These are phyloP conservation scores for Avicennia marina DNA, from an alignment of 257 asterid genomes.

Conservation along the genomic window DNA sequence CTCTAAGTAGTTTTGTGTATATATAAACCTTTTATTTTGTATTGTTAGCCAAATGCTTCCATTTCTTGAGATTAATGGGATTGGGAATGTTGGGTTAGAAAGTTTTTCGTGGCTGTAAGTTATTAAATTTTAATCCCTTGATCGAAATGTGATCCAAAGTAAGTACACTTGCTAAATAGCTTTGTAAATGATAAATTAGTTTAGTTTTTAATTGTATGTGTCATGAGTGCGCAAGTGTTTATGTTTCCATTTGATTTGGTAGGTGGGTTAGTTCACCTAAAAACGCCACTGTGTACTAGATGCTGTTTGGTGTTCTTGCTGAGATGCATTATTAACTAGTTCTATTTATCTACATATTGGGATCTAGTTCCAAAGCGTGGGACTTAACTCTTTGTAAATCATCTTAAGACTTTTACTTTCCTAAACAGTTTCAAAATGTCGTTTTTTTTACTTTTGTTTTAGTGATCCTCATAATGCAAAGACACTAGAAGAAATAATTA, in stretches of 20 bases:
- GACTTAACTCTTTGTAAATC: background rate
- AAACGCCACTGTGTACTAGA: background rate
- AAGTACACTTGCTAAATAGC: background rate
- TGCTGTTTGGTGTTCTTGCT: background rate
- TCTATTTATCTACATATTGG: background rate
- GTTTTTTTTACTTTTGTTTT: background rate
- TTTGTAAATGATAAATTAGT: background rate
- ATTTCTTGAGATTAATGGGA: background rate
- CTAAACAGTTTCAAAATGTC: too few species aligned
- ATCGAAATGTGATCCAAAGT: background rate
- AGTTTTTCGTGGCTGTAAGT: background rate
- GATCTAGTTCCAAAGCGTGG: background rate
- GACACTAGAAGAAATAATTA: background rate
- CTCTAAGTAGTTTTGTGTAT: too few species aligned
- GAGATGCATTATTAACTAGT: background rate
- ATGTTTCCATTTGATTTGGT: background rate
- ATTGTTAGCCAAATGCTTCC: background rate
- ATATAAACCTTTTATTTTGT: background rate
- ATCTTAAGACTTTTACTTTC: background rate
- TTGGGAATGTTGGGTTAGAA: background rate
- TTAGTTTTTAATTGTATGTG: background rate
- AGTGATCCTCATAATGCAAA: background rate
- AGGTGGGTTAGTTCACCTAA: background rate
- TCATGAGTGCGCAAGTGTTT: background rate
- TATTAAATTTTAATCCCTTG: background rate